Conservation (phyloP, 768 basidiomycete genomes). For the Hortiboletus flavorubellus region DNA sequence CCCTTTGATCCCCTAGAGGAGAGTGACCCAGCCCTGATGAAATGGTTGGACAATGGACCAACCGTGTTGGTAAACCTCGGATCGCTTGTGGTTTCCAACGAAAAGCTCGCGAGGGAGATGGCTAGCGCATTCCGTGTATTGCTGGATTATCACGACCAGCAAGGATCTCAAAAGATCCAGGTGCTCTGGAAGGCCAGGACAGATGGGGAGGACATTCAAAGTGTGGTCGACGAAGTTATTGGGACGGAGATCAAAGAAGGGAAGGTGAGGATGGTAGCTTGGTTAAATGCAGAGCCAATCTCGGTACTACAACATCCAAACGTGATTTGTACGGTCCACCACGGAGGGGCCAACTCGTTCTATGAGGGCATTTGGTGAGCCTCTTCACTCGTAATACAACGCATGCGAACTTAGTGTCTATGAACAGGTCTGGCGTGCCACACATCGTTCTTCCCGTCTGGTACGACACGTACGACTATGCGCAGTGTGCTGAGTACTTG, state of each 20-base stretch:
- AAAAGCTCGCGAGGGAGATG: not conserved
- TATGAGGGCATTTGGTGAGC: not conserved
- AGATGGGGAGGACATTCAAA: not conserved
- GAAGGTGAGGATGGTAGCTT: not conserved
- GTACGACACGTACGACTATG: constrained; percentile 10
- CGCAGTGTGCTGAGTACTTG: not conserved
- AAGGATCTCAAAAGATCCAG: not conserved
- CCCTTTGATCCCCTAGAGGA: constrained; percentile 10
- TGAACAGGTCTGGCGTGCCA: constrained; percentile 9
- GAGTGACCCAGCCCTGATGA: not conserved
- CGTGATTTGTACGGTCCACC: not conserved
- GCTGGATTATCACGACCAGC: not conserved
- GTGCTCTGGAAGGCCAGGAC: constrained; percentile 10
- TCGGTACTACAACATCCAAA: constrained; percentile 4
- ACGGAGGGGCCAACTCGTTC: constrained; percentile 5
- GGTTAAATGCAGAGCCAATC: constrained; percentile 5
- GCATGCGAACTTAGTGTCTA: not conserved
- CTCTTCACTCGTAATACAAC: too few species aligned
- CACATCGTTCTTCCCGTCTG: constrained; percentile 14
- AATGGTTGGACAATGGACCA: constrained; percentile 10
- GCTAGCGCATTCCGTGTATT: constrained; percentile 5
- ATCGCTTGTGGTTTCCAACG: not conserved
- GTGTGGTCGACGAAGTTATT: not conserved
- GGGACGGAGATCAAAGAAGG: constrained; percentile 5
- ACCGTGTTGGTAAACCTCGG: constrained; percentile 14